phyloP scores from a whole-genome alignment of 2,329 filamentous ascomycete genomes.

The Phialophora macrospora region DNA sequence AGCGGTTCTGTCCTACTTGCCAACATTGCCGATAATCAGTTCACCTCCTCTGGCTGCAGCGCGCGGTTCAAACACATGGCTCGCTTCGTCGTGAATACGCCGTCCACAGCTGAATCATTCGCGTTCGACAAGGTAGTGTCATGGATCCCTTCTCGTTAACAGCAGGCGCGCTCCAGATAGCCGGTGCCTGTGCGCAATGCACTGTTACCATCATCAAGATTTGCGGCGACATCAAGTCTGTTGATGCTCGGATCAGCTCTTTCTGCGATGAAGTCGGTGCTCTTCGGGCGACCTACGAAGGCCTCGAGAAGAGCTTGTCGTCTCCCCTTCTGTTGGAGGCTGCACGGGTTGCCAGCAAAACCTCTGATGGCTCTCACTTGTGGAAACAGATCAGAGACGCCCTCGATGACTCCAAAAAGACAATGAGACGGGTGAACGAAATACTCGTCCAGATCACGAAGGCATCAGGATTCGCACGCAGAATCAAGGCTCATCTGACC shows the following conservation, averaged over 20 bases:
- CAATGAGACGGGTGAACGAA: constrained; percentile 34
- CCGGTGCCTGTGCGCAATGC: constrained; percentile 30
- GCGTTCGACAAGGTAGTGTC: neutral
- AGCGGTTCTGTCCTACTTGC: constrained; percentile 5
- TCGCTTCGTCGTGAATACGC: neutral
- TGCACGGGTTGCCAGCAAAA: constrained; percentile 34
- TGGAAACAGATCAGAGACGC: constrained; percentile 35
- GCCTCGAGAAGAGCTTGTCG: constrained; percentile 33
- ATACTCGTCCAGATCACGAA: constrained; percentile 31
- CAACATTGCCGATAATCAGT: neutral
- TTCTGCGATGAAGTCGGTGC: constrained; percentile 36
- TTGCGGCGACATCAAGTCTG: constrained; percentile 33
- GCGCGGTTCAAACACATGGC: neutral
- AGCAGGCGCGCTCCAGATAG: constrained; percentile 32
- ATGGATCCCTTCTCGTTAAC: constrained; percentile 35
- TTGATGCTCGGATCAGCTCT: constrained; percentile 33
- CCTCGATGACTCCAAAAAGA: constrained; percentile 33
- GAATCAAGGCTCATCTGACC: constrained; percentile 32
- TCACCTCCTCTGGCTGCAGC: neutral
- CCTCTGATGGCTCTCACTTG: constrained; percentile 33
- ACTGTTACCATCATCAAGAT: constrained; percentile 38
- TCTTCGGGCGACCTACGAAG: constrained; percentile 34
- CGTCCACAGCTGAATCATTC: neutral
- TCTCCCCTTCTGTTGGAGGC: constrained; percentile 35
- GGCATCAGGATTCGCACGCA: constrained; percentile 28